Base-by-base conservation (phyloP, 140 eudicot species). In the Erigeron philadelphicus region DNA sequence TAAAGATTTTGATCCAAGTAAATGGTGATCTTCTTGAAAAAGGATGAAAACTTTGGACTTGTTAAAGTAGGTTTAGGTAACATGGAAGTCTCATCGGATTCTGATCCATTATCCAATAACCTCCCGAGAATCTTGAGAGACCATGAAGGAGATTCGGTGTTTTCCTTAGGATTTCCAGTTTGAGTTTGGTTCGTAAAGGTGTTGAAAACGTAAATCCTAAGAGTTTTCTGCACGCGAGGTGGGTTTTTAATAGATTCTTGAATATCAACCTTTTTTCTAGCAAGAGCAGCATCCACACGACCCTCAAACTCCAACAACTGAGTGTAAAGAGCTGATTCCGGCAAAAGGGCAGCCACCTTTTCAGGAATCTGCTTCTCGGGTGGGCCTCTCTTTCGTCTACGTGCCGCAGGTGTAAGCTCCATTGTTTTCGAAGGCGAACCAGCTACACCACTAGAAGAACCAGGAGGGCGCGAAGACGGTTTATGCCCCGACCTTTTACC, bases 351-450 rank as follows among this genome's bases (percentile, higher is more conserved):
- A n/a, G 96, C 95, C 1, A 91, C 85, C 42, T 86, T 86, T 2
- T 86, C 92, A 0, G 90, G 98, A 13, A 91, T 74, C 44, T 80
- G 84, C 52, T 84, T 82, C 79, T 82, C 96, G 7, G 86, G 84
- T 8, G 81, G 82, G 59, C 82, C 86, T 67, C 81, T 72, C 72
- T 86, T 86, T 78, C 79, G 78, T 63, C 89, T 86, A 64, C 84
- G 83, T 50, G 89, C 89, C 47, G 87, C 91, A 1, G 97, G 92
- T 11, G 97, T 71, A 54, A 91, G 74, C 42, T 91, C 97, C 95
- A 91, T 88, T 19, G 95, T 86, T 73, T 86, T 91, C 77, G 86
- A 59, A 7, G 96, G 96, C 2, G 96, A 83, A 18, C 81, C 84
- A 6, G 77, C 70, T 5, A 81, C 87, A 21, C 83, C 81, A 61